A percentile compares a stretch with the other conserved stretches of the same genome.
phyloP scores from a whole-genome alignment of 345 rosid species.

The Lepidium didymum region DNA sequence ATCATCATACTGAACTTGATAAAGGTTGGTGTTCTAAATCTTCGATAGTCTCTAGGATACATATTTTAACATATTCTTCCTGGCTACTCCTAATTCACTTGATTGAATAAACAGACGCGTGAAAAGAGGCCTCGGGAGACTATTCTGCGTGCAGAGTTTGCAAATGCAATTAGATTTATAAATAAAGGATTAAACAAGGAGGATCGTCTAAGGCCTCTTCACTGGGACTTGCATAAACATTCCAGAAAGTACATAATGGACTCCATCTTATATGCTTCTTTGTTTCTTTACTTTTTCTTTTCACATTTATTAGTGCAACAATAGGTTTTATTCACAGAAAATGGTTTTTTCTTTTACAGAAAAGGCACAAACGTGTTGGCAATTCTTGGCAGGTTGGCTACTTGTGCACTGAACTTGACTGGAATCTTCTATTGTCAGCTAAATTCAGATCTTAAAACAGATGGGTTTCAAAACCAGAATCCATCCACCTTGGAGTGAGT shows the following conservation, averaged over 20 bases:
- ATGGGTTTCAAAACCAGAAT: slow-evolving; percentile 32
- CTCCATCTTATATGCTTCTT: background rate
- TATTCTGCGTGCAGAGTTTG: slow-evolving; percentile 76
- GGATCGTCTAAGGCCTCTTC: slow-evolving; percentile 67
- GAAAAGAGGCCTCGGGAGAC: slow-evolving; percentile 93
- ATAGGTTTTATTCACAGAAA: background rate
- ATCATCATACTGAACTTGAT: slow-evolving; percentile 78
- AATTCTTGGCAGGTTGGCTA: slow-evolving; percentile 60
- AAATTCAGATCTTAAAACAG: slow-evolving; percentile 33
- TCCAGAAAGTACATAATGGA: slow-evolving; percentile 51
- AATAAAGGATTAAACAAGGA: slow-evolving; percentile 57
- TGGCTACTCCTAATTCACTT: slow-evolving; percentile 13
- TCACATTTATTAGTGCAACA: background rate
- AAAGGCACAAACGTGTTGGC: slow-evolving; percentile 65
- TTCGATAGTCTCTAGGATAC: background rate
- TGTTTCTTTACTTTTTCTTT: background rate
- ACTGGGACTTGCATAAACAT: slow-evolving; percentile 79
- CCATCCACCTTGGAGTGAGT: slow-evolving; percentile 57
- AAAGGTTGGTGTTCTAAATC: slow-evolving; percentile 47
- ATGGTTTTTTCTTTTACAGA: slow-evolving; percentile 12
- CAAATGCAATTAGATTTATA: slow-evolving; percentile 60
- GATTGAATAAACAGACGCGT: slow-evolving; percentile 41
- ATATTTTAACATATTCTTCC: background rate
- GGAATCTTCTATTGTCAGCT: slow-evolving; percentile 70
- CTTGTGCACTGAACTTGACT: slow-evolving; percentile 62